Conservation (phyloP, 371 early-diverging fungal genomes). For the Blastocladiella emersonii region DNA sequence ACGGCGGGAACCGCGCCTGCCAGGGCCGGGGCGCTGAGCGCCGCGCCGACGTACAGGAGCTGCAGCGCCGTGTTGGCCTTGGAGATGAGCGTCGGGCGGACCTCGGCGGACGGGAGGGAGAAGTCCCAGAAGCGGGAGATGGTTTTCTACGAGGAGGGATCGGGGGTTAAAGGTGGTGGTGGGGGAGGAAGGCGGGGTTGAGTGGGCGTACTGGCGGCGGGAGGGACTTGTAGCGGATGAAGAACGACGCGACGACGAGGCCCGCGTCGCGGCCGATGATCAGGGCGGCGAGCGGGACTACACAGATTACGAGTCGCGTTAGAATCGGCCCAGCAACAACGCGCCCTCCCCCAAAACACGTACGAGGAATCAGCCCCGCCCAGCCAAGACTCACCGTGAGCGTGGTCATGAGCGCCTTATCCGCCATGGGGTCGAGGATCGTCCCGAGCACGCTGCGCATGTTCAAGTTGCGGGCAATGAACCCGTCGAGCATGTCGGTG, state of each 20-base stretch:
- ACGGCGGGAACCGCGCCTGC: constrained; percentile 28
- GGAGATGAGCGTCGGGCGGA: constrained; percentile 71
- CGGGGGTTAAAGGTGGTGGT: background rate
- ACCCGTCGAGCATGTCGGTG: constrained; percentile 87
- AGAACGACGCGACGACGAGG: constrained; percentile 59
- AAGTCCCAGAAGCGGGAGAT: constrained; percentile 72
- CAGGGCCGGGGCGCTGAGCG: constrained; percentile 51
- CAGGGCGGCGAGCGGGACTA: constrained; percentile 59
- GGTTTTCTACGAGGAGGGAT: constrained; percentile 49
- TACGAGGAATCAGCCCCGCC: constrained; percentile 64
- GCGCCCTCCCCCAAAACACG: constrained; percentile 7
- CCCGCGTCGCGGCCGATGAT: constrained; percentile 81
- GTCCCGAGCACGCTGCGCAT: constrained; percentile 77
- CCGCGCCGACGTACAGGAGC: constrained; percentile 58
- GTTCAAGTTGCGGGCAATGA: constrained; percentile 74
- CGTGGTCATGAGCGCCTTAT: constrained; percentile 87
- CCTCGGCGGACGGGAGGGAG: constrained; percentile 80
- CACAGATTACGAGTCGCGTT: background rate
- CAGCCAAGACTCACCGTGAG: constrained; percentile 65
- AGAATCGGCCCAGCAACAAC: background rate
- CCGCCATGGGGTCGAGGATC: constrained; percentile 90
- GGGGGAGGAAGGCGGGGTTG: background rate
- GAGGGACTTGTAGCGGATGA: constrained; percentile 72
- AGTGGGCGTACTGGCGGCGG: constrained; percentile 58
- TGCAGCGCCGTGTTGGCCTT: constrained; percentile 90